phyloP scores from a whole-genome alignment of 495 filamentous ascomycete genomes.

The Trichoderma erinaceum region DNA sequence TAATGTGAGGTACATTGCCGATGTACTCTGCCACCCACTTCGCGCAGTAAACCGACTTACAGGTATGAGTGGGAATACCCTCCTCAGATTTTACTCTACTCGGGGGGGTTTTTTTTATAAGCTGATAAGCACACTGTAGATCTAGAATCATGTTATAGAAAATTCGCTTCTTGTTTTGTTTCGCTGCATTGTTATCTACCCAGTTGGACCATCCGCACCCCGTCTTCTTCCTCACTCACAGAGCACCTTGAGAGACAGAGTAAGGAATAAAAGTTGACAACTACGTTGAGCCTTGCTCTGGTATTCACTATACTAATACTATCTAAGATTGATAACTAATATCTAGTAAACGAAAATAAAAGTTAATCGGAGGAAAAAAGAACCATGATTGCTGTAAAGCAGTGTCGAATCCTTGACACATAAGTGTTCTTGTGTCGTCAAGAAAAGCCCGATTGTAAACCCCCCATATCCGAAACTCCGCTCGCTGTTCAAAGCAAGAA shows the following conservation, averaged over 20 bases:
- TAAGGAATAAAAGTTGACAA: neutral
- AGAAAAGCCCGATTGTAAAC: conserved; percentile 1
- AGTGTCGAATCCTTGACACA: neutral
- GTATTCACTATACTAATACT: conserved; percentile 4
- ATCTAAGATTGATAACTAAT: neutral
- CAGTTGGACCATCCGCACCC: no score
- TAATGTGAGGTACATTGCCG: neutral
- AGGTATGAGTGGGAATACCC: neutral
- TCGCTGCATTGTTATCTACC: no score
- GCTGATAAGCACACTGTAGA: no score
- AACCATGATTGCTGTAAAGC: neutral
- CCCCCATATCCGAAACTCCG: neutral
- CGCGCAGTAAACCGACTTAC: neutral
- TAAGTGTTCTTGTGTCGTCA: neutral
- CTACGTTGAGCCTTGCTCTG: neutral
- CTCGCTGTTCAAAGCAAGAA: neutral
- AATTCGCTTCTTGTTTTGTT: no score
- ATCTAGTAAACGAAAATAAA: neutral
- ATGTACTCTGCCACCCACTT: neutral
- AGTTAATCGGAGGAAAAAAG: neutral
- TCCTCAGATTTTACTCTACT: no score
- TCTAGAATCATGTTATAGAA: no score
- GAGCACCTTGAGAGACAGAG: neutral
- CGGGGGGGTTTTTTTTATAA: no score
- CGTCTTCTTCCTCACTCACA: no score